Evolutionary conservation across 495 filamentous ascomycete genomes (phyloP).

Genomic region (Wilcoxina mikolae): DNA sequence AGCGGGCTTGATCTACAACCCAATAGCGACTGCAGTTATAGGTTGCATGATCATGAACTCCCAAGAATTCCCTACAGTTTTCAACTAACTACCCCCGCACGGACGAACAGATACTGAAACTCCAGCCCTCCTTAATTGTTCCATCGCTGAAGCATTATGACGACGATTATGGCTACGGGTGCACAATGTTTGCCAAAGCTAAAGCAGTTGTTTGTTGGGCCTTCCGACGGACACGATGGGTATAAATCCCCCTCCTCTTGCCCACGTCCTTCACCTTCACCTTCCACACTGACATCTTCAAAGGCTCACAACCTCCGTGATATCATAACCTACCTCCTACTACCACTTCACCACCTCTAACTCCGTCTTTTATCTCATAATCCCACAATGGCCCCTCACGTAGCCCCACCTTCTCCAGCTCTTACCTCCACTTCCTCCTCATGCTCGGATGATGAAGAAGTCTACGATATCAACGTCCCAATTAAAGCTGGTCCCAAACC

Average conservation of each 20-base stretch:
- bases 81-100: background rate
- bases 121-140: background rate
- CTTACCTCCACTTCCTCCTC: conserved; percentile 11
- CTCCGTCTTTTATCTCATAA: too few relatives aligned
- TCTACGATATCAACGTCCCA: conserved; percentile 45
- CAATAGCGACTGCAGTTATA: background rate
- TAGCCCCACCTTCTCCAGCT: conserved; percentile 1
- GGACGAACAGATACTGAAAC: background rate
- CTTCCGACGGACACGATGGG: too few relatives aligned
- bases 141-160: background rate
- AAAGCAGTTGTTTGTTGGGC: background rate
- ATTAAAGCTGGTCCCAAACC: conserved; percentile 29
- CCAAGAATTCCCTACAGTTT: background rate
- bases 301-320: too few relatives aligned
- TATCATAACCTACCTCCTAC: too few relatives aligned
- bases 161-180: background rate
- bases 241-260: too few relatives aligned
- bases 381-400: conserved; percentile 26
- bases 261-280: too few relatives aligned
- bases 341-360: too few relatives aligned
- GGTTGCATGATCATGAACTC: background rate
- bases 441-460: conserved; percentile 34
- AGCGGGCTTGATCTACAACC: background rate
- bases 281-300: too few relatives aligned
- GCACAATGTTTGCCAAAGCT: background rate